A percentile compares a stretch with the other conserved stretches of the same genome.
phyloP scores from a whole-genome alignment of 306 rosid genomes.

The Canavalia gladiata region DNA sequence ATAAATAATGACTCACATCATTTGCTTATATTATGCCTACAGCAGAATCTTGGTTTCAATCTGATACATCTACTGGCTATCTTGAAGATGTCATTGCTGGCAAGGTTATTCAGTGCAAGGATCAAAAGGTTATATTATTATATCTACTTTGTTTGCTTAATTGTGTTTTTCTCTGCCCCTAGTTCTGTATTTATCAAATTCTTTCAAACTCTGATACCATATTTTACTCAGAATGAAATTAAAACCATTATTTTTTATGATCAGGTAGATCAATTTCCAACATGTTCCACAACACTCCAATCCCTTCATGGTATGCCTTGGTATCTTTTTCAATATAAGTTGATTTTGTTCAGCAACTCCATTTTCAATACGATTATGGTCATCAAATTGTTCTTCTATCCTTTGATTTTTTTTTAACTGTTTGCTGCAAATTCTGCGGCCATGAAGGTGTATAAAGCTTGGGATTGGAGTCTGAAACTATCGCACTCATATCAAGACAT shows the following conservation, averaged over 20 bases:
- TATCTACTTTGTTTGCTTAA: neutral
- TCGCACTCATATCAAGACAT: neutral
- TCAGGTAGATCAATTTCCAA: constrained; percentile 28
- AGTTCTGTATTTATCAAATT: neutral
- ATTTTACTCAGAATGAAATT: neutral
- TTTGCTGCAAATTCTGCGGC: constrained; percentile 9
- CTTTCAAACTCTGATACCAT: neutral
- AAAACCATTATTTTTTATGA: constrained; percentile 20
- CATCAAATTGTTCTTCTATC: neutral
- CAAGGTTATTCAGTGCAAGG: constrained; percentile 5
- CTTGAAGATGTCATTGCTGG: constrained; percentile 48
- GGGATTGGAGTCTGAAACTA: neutral
- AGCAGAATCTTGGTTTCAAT: constrained; percentile 39
- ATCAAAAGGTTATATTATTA: constrained; percentile 27
- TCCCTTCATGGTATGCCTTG: constrained; percentile 30
- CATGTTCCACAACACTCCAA: neutral
- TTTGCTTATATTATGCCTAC: constrained; percentile 2
- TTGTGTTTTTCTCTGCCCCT: neutral
- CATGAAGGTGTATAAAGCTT: neutral
- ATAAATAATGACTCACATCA: neutral
- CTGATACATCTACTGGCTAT: constrained; percentile 43
- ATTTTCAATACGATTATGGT: neutral
- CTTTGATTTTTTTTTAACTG: neutral
- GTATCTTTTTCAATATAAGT: neutral
- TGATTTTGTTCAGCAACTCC: constrained; percentile 3